These are phyloP conservation scores for Pterocarpus santalinus DNA, from an alignment of 306 rosid genomes.

Conservation along the genomic window DNA sequence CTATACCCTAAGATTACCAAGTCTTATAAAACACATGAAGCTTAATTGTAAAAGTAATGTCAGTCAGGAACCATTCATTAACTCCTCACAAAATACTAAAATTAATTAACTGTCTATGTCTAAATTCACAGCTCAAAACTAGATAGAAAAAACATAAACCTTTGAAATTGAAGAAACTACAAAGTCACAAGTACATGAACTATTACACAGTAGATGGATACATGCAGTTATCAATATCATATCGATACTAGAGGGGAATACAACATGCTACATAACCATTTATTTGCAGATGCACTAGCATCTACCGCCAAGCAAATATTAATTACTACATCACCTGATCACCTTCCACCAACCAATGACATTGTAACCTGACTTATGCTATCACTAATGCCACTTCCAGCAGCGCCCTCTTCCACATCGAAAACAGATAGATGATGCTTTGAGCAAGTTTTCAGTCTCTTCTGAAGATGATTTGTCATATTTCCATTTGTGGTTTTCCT, in stretches of 20 bases:
- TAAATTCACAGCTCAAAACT: too few relatives aligned
- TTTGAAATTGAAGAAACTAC: too few relatives aligned
- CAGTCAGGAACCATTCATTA: too few relatives aligned
- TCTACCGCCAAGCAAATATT: background rate
- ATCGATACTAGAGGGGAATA: background rate
- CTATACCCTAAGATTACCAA: too few relatives aligned
- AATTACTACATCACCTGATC: background rate
- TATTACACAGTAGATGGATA: too few relatives aligned
- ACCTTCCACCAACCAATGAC: conserved; percentile 41
- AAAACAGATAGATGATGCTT: background rate
- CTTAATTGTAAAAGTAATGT: too few relatives aligned
- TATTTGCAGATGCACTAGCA: background rate
- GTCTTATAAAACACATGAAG: too few relatives aligned
- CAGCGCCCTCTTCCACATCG: background rate
- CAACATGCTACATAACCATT: background rate
- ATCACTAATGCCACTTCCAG: background rate
- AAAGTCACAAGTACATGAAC: too few relatives aligned
- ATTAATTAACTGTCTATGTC: too few relatives aligned
- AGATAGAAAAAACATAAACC: too few relatives aligned
- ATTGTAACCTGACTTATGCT: conserved; percentile 17
- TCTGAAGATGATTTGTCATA: background rate
- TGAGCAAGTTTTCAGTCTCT: conserved; percentile 38
- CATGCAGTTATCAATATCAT: background rate
- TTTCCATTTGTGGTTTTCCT: conserved; percentile 32
- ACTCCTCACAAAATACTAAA: too few relatives aligned